phyloP scores from a whole-genome alignment of 495 filamentous ascomycete species.

The Aspergillus affinis region DNA sequence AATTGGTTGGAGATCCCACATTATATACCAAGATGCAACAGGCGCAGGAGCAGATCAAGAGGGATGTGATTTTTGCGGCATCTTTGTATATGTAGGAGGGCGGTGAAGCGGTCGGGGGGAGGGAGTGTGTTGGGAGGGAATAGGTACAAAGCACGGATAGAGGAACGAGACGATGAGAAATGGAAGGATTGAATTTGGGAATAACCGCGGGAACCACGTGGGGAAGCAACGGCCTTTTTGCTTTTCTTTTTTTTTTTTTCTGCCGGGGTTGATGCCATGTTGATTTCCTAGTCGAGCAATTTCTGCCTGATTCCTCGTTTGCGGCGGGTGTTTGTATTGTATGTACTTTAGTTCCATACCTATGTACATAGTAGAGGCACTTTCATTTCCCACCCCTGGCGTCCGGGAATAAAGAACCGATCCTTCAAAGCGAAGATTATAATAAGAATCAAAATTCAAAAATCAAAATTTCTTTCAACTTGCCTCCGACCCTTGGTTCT shows the following conservation, averaged over 20 bases:
- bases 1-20: slow-evolving; percentile 93
- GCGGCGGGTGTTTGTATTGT: background rate
- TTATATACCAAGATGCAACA: slow-evolving; percentile 94
- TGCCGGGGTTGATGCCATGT: background rate
- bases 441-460: no score
- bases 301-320: background rate
- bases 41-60: slow-evolving; percentile 94
- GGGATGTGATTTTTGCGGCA: slow-evolving; percentile 90
- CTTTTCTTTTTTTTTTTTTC: background rate
- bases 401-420: no score
- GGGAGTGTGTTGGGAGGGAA: background rate
- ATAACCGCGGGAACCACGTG: slow-evolving; percentile 14
- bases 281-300: background rate
- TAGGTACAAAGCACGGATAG: no score
- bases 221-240: slow-evolving; percentile 2
- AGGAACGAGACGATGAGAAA: no score
- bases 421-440: no score
- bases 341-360: background rate
- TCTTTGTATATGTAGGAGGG: slow-evolving; percentile 69
- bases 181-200: background rate
- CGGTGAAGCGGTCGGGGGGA: background rate
- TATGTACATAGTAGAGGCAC: no score
- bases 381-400: no score
- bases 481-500: background rate
- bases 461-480: background rate